Evolutionary conservation across 2,329 filamentous ascomycete genomes (phyloP), one percentile per base, ranked within the genome.

Genomic region (Thelonectria discophora): DNA sequence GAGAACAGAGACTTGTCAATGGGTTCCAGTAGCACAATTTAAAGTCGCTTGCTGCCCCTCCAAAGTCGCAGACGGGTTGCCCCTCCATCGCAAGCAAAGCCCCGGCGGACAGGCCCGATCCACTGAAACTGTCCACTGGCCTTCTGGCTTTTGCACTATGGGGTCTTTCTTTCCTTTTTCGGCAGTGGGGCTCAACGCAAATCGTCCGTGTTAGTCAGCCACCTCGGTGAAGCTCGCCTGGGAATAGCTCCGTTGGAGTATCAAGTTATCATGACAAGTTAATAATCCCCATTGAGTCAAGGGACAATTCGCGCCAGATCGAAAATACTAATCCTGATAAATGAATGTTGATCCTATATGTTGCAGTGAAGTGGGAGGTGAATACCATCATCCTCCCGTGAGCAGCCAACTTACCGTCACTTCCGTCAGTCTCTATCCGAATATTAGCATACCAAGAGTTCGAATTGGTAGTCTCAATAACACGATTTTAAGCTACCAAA

Each of bases 141-240:
- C 45, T 49, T 30, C 57, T 46, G 52, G 39, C 53, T 30, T 34
- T 55, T 56, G 43, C 18, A 45, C 49, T 53, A 45, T 27, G 58
- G 49, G 58, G 37, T 8, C 43, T 55, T 60, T 64, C 52, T 54
- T 60, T 63, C 66, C 56, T 42, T 30, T 50, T 64, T 55, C 24
- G 56, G 63, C 42, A 63, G 69, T 70, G 68, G 68, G 65, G 62
- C 66, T 55, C 62, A 66, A 60, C 60, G 46, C 11, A 20, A 52
- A 55, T 55, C 57, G 43, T 59, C 30, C 46, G 6, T 53, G 63
- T 68, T 67, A 61, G 62, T 62, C 61, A 69, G 69, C 64, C 50
- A 63, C 53, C 58, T 72, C 69, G 69, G 69, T 72, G 69, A 72
- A 61, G 40, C 69, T 70, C 50, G 47, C 64, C 67, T 71, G 32